phyloP scores from a whole-genome alignment of 257 asterid genomes.

The Nicotiana tomentosiformis region DNA sequence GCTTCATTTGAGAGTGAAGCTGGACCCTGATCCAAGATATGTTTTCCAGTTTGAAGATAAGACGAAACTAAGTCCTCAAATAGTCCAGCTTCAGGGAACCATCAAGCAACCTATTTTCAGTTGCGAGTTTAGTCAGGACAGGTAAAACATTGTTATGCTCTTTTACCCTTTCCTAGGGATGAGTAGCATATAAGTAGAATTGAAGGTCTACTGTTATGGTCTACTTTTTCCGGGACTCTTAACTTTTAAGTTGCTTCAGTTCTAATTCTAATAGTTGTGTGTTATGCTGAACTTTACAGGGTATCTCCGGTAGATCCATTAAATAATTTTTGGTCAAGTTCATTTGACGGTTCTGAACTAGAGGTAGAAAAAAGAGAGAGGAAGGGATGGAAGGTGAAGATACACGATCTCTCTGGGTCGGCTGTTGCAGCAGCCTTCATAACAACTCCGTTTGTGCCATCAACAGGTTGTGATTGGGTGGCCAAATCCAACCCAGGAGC shows the following conservation, averaged over 20 bases:
- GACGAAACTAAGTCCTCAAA: constrained; percentile 72
- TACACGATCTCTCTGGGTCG: constrained; percentile 91
- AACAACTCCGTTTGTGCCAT: constrained; percentile 91
- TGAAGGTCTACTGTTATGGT: background rate
- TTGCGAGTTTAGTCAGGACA: constrained; percentile 90
- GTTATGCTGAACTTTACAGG: constrained; percentile 35
- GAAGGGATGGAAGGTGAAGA: constrained; percentile 93
- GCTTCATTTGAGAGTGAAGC: constrained; percentile 82
- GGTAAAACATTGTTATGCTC: constrained; percentile 31
- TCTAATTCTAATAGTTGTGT: background rate
- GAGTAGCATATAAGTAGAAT: background rate
- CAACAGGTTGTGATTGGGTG: constrained; percentile 95
- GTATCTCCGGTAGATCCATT: constrained; percentile 57
- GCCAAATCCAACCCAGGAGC: constrained; percentile 97
- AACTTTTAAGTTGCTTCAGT: background rate
- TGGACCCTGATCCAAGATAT: constrained; percentile 95
- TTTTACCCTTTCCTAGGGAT: background rate
- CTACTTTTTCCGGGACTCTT: background rate
- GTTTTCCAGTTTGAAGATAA: constrained; percentile 88
- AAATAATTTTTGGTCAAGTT: constrained; percentile 21
- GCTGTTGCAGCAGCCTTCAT: constrained; percentile 97
- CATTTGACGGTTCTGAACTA: constrained; percentile 48
- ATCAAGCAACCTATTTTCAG: constrained; percentile 88
- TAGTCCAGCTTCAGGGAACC: constrained; percentile 89
- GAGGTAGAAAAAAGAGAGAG: constrained; percentile 78